Conservation (phyloP, 2,329 filamentous ascomycete species). For the Xylaria sp. region DNA sequence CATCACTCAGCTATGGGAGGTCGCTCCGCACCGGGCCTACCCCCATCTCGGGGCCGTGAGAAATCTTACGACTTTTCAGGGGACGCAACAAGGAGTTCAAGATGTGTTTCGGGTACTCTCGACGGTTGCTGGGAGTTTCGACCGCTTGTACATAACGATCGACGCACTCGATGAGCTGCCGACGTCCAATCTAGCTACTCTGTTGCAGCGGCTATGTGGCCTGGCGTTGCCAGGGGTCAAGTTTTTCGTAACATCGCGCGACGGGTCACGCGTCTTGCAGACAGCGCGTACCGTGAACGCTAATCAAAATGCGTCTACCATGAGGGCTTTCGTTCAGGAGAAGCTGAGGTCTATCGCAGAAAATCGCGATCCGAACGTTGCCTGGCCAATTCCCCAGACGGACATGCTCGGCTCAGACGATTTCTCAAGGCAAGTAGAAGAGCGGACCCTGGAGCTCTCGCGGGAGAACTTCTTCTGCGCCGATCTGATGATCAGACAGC, state of each 20-base stretch:
- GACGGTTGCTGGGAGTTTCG: constrained; percentile 16
- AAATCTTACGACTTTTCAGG: neutral
- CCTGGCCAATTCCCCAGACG: constrained; percentile 1
- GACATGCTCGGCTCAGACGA: neutral
- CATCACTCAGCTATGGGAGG: constrained; percentile 18
- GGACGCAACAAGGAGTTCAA: neutral
- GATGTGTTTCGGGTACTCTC: constrained; percentile 1
- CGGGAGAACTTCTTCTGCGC: constrained; percentile 5
- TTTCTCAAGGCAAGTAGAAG: neutral
- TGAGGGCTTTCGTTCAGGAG: constrained; percentile 2
- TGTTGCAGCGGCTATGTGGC: constrained; percentile 5
- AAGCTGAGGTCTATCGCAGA: neutral
- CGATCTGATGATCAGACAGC: neutral
- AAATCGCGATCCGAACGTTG: neutral
- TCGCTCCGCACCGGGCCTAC: constrained; percentile 21
- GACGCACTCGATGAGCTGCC: constrained; percentile 23
- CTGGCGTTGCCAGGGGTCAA: neutral
- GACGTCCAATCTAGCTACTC: constrained; percentile 6
- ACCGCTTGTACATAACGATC: constrained; percentile 18
- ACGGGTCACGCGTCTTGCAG: neutral
- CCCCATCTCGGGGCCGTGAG: constrained; percentile 1
- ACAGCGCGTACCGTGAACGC: neutral
- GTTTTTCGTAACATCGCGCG: constrained; percentile 3
- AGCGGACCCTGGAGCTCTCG: neutral
- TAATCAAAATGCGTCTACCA: neutral